Percentiles rank a stretch among this genome's conserved stretches.
phyloP scores from a whole-genome alignment of 495 filamentous ascomycete species.

The Tuber brumale region DNA sequence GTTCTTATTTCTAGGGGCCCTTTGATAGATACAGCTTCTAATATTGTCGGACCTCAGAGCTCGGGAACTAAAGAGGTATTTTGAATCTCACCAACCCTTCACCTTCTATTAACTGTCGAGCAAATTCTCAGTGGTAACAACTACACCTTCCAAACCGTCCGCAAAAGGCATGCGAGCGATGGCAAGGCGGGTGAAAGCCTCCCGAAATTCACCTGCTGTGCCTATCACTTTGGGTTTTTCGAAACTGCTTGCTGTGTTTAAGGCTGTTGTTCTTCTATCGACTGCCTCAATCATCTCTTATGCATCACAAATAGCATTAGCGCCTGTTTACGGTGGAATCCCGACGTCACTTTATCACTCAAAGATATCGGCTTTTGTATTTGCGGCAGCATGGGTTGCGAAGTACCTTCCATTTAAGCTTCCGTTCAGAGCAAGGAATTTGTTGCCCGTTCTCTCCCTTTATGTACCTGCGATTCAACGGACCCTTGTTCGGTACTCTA shows the following conservation, averaged over 20 bases:
- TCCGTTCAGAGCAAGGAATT: constrained; percentile 45
- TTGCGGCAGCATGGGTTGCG: constrained; percentile 57
- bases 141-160: constrained; percentile 8
- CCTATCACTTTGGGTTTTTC: neutral
- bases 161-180: constrained; percentile 17
- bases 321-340: constrained; percentile 79
- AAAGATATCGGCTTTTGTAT: constrained; percentile 56
- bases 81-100: neutral
- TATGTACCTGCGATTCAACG: constrained; percentile 68
- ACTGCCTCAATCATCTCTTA: constrained; percentile 68
- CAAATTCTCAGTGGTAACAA: constrained; percentile 7
- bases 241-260: constrained; percentile 11
- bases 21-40: constrained; percentile 4
- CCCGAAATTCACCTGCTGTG: constrained; percentile 3
- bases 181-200: constrained; percentile 12
- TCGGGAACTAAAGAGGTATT: constrained; percentile 11
- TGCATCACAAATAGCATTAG: constrained; percentile 65
- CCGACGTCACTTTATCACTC: constrained; percentile 65
- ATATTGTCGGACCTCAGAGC: neutral
- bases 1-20: constrained; percentile 4
- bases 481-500: constrained; percentile 59
- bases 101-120: neutral
- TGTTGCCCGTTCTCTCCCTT: constrained; percentile 62
- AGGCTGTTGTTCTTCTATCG: constrained; percentile 50
- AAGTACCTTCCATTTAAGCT: constrained; percentile 49